A percentile compares a stretch with the other conserved stretches of the same genome.
Evolutionary conservation across 192 early-diverging fungal species (phyloP).

Genomic region (Borealophlyctis nickersoniae): DNA sequence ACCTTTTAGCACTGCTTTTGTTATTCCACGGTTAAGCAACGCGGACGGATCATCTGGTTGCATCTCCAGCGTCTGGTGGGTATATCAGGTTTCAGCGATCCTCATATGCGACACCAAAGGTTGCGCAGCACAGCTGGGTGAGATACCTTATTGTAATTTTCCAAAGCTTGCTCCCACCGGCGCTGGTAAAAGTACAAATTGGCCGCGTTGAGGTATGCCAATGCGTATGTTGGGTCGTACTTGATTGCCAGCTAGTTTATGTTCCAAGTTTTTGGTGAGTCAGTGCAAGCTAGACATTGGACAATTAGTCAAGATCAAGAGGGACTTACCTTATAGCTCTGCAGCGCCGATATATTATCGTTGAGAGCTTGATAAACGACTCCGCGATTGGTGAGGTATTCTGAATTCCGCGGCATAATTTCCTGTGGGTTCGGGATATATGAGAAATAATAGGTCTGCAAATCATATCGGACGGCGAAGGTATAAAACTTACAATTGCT

Average conservation of each 20-base stretch:
- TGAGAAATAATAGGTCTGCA: background rate
- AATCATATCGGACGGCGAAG: too few species aligned
- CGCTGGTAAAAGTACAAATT: constrained; percentile 52
- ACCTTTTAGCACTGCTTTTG: constrained; percentile 43
- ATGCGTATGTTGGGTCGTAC: constrained; percentile 40
- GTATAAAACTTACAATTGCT: constrained; percentile 36
- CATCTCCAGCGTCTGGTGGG: constrained; percentile 35
- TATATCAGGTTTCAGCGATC: too few species aligned
- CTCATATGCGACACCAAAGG: too few species aligned
- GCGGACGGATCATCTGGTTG: constrained; percentile 28
- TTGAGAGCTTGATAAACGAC: constrained; percentile 48
- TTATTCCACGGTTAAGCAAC: constrained; percentile 48
- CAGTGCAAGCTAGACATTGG: too few species aligned
- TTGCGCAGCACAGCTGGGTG: background rate
- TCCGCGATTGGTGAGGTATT: constrained; percentile 48
- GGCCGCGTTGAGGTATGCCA: constrained; percentile 48
- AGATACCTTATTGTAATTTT: constrained; percentile 39
- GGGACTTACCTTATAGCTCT: constrained; percentile 47
- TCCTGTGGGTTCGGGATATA: constrained; percentile 26
- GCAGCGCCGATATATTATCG: constrained; percentile 46
- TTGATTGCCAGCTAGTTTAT: constrained; percentile 40
- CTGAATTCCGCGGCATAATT: constrained; percentile 40
- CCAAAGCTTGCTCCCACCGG: constrained; percentile 43
- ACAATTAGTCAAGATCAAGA: background rate
- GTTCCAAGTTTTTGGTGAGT: background rate